phyloP scores from a whole-genome alignment of 495 filamentous ascomycete genomes.

The Trypethelium eluteriae region DNA sequence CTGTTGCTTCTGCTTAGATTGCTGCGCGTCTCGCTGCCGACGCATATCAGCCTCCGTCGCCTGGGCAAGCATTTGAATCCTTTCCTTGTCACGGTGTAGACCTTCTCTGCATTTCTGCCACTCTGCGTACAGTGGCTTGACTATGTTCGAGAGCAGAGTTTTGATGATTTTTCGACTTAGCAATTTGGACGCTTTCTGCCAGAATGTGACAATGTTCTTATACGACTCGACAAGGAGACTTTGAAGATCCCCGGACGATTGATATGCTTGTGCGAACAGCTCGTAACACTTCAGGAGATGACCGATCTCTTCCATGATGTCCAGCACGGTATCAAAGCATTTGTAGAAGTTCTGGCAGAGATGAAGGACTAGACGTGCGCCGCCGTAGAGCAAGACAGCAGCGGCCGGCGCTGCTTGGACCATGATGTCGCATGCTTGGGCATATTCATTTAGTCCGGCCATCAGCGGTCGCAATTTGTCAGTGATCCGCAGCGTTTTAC shows the following conservation, averaged over 20 bases:
- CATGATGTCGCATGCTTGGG: slow-evolving; percentile 15
- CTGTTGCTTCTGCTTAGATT: neutral
- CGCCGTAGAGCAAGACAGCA: slow-evolving; percentile 17
- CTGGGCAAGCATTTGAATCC: slow-evolving; percentile 14
- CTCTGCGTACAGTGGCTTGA: slow-evolving; percentile 17
- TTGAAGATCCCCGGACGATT: slow-evolving; percentile 17
- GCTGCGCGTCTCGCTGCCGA: slow-evolving; percentile 12
- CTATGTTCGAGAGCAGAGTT: slow-evolving; percentile 14
- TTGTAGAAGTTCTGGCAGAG: slow-evolving; percentile 16
- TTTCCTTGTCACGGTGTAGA: slow-evolving; percentile 12
- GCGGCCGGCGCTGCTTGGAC: slow-evolving; percentile 18
- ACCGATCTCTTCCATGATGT: slow-evolving; percentile 20
- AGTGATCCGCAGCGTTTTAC: slow-evolving; percentile 11
- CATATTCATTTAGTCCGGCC: slow-evolving; percentile 12
- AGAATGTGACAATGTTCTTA: slow-evolving; percentile 20
- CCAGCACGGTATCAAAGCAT: slow-evolving; percentile 17
- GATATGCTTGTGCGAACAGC: slow-evolving; percentile 15
- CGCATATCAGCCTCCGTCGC: slow-evolving; percentile 18
- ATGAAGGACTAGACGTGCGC: slow-evolving; percentile 14
- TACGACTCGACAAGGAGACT: slow-evolving; percentile 18
- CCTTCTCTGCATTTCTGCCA: slow-evolving; percentile 19
- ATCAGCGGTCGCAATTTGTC: slow-evolving; percentile 16
- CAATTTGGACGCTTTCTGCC: slow-evolving; percentile 17
- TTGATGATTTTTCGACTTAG: slow-evolving; percentile 16
- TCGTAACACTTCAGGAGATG: slow-evolving; percentile 17